Conservation (phyloP, 2,329 filamentous ascomycete genomes). For the Polychaeton citri region DNA sequence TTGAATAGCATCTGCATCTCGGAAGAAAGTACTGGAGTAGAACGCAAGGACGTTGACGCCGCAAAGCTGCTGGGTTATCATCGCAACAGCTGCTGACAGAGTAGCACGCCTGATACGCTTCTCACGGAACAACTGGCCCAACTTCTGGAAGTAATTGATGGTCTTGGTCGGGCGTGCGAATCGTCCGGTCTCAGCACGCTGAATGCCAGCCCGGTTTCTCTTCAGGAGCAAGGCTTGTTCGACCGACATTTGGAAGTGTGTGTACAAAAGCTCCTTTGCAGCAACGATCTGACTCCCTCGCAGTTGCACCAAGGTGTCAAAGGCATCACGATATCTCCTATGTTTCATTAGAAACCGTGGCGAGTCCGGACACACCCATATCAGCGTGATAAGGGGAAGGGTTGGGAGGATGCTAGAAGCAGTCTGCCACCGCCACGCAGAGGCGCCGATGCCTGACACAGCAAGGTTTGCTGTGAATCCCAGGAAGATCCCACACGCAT, state of each 20-base stretch:
- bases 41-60: constrained; percentile 13
- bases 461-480: constrained; percentile 17
- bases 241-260: constrained; percentile 15
- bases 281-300: constrained; percentile 14
- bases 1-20: constrained; percentile 3
- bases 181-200: background rate
- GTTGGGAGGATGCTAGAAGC: constrained; percentile 15
- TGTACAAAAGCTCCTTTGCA: constrained; percentile 17
- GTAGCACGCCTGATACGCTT: constrained; percentile 15
- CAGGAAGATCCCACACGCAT: constrained; percentile 18
- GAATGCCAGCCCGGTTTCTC: constrained; percentile 1
- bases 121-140: constrained; percentile 15
- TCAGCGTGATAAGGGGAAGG: constrained; percentile 14
- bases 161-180: background rate
- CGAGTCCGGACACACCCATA: constrained; percentile 17
- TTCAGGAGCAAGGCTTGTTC: constrained; percentile 7
- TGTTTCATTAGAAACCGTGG: constrained; percentile 19
- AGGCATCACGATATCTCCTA: constrained; percentile 13
- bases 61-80: constrained; percentile 16
- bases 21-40: constrained; percentile 16
- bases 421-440: constrained; percentile 17
- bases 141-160: constrained; percentile 11
- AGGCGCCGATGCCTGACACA: constrained; percentile 9
- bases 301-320: constrained; percentile 11
- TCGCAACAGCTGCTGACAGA: constrained; percentile 10